Conservation (phyloP, 345 rosid genomes). For the Schrenkiella parvula region DNA sequence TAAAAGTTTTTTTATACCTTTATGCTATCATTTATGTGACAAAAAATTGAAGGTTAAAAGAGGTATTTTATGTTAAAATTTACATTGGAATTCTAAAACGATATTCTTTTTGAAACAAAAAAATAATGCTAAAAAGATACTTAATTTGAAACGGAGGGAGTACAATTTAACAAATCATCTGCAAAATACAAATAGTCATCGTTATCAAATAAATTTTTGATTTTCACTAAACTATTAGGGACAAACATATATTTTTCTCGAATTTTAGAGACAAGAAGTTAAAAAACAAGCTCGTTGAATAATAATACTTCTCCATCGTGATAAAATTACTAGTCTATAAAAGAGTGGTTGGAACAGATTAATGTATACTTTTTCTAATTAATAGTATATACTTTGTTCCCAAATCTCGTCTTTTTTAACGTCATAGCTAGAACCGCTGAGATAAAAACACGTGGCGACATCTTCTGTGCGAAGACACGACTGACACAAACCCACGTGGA, state of each 20-base stretch:
- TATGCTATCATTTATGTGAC: too few relatives aligned
- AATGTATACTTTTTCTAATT: background rate
- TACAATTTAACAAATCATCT: too few relatives aligned
- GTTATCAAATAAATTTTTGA: too few relatives aligned
- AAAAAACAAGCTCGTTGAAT: background rate
- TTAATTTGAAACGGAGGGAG: too few relatives aligned
- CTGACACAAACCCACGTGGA: slow-evolving; percentile 86
- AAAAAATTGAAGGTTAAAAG: too few relatives aligned
- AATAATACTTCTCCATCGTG: background rate
- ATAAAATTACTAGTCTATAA: background rate
- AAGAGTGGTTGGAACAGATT: background rate
- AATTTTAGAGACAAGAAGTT: background rate
- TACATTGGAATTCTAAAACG: too few relatives aligned
- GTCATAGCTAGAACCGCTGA: slow-evolving; percentile 59
- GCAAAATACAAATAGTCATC: too few relatives aligned
- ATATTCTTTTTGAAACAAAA: too few relatives aligned
- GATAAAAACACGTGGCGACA: slow-evolving; percentile 85
- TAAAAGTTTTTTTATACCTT: too few relatives aligned
- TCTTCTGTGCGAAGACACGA: slow-evolving; percentile 61
- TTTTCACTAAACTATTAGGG: background rate
- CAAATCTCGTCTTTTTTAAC: background rate
- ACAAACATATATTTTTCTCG: background rate
- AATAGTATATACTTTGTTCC: slow-evolving; percentile 25
- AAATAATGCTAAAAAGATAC: too few relatives aligned
- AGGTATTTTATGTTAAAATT: too few relatives aligned